Evolutionary conservation across 768 basidiomycete genomes (phyloP), one percentile per base, ranked within the genome.

Genomic region (Gloeophyllum trabeum): DNA sequence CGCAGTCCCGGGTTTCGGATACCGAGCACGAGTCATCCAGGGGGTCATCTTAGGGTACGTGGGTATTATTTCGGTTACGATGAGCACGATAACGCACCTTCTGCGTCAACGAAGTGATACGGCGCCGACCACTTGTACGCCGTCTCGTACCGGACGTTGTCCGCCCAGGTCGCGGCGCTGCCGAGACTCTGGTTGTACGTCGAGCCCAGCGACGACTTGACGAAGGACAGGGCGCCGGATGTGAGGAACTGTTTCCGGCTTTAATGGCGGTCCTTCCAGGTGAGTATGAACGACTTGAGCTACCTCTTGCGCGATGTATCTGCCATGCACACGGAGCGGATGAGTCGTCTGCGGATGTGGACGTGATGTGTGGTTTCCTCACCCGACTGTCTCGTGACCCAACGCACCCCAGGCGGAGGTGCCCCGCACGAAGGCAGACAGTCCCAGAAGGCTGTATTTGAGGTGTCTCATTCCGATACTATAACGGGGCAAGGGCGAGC

Each of bases 101-200:
- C 55, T 3, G 73, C 73, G 35, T 76, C 72, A 16, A 76, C 66
- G 43, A 62, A 77, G 53, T 73, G 48, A 42, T 73, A 68, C 42
- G 48, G 45, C 5, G 43, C 47, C 16, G 50, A 51, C 45, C 51
- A 60, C 22, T 38, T 48, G 41, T 50, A 61, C 2, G 61, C 64
- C 4, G 55, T 41, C 44, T 60, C 51, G n/a, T 59, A 62, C 34
- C 62, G 62, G 45, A 75, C 64, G 13, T 56, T 57, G 48, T 76
- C 74, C 1, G 73, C 73, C 72, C 73, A 76, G 6, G 67, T 62
- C 3, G 71, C 68, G 5, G 70, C 72, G 43, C 65, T 63, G 1
- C 72, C 73, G 16, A 77, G 65, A 5, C 69, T 67, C 36, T 62
- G 46, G 39, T 59, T 58, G 48, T 67, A 73, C 1, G 58, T 65